phyloP scores from a whole-genome alignment of 306 rosid genomes.

The Fragaria iinumae region DNA sequence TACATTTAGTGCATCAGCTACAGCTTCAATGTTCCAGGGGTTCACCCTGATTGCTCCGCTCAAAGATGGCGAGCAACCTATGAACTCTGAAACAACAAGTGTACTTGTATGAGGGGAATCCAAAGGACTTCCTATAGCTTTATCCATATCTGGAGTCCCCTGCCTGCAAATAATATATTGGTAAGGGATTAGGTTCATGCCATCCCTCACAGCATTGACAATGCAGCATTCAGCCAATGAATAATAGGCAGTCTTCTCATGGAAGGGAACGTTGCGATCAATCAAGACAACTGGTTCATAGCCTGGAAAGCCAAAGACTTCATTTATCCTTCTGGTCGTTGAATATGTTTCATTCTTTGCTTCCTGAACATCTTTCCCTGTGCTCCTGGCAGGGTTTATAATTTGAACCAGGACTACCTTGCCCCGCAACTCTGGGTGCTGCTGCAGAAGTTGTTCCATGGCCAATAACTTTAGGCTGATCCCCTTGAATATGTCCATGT shows the following conservation, averaged over 20 bases:
- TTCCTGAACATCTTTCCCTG: conserved; percentile 57
- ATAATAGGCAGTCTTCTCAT: conserved; percentile 78
- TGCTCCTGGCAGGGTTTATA: conserved; percentile 66
- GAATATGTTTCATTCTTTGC: conserved; percentile 48
- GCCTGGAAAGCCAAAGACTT: conserved; percentile 51
- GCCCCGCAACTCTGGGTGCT: conserved; percentile 51
- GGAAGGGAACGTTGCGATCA: conserved; percentile 47
- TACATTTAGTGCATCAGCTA: conserved; percentile 68
- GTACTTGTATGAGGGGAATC: conserved; percentile 53
- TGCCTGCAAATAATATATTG: conserved; percentile 73
- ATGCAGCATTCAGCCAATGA: conserved; percentile 80
- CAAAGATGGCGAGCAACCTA: conserved; percentile 86
- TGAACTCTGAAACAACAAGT: conserved; percentile 81
- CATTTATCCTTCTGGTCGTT: conserved; percentile 52
- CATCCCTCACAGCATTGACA: conserved; percentile 81
- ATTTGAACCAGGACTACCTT: conserved; percentile 67
- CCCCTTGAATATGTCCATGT: conserved; percentile 85
- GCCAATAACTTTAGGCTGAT: conserved; percentile 72
- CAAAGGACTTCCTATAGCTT: conserved; percentile 34
- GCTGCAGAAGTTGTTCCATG: conserved; percentile 59
- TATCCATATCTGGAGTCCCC: conserved; percentile 56
- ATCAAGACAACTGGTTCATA: conserved; percentile 71
- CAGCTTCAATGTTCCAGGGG: conserved; percentile 76
- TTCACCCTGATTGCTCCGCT: conserved; percentile 92
- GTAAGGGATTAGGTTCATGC: conserved; percentile 82